Base-by-base conservation (phyloP, 2,329 filamentous ascomycete species). In the Fusarium ramigenum region DNA sequence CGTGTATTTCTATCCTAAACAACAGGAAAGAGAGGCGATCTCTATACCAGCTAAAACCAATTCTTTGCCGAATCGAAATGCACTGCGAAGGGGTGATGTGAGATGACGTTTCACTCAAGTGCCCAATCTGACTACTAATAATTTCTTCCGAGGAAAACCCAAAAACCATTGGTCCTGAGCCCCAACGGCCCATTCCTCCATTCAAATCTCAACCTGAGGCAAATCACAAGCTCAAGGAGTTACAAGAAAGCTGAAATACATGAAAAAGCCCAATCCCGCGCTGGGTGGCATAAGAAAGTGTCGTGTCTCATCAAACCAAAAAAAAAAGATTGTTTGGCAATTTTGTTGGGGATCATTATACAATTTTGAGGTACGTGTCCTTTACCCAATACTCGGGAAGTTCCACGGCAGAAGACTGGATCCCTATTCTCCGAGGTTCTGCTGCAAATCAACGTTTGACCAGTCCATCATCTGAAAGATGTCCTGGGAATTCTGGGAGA, bases 401-500 rank as follows among this genome's bases (percentile, higher is more conserved):
- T 32, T 40, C 30, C 50, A 52, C 36, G 44, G 53, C 49, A 66
- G 42, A 50, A 32, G 60, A 30, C 50, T 25, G 52, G 53, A 21
- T 10, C 18, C 62, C 73, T 81, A 83, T 53, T 83, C 79, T 37
- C 76, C 76, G 44, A 82, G 81, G 47, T 72, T 69, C 47, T 77
- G 77, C 50, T 75, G 75, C 70, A 80, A 81, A 54, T 82, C 79
- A 69, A 82, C 67, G 58, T 74, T 78, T n/a, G 75, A 76, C 83
- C 85, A 86, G 54, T 87, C 84, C 63, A 85, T 78, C n/a, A 85
- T 78, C 18, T 81, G 78, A 65, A 87, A 85, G 25, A 88, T 81
- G 49, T 89, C 87, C 60, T 87, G 86, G 7, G 85, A 85, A 19
- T 82, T 82, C 74, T 90, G 88, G 7, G 84, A 87, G 75, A 86